Percentiles rank a stretch among this genome's conserved stretches.
phyloP scores from a whole-genome alignment of 1,284 basidiomycete species.

The Austroboletus novae-zelandiae region DNA sequence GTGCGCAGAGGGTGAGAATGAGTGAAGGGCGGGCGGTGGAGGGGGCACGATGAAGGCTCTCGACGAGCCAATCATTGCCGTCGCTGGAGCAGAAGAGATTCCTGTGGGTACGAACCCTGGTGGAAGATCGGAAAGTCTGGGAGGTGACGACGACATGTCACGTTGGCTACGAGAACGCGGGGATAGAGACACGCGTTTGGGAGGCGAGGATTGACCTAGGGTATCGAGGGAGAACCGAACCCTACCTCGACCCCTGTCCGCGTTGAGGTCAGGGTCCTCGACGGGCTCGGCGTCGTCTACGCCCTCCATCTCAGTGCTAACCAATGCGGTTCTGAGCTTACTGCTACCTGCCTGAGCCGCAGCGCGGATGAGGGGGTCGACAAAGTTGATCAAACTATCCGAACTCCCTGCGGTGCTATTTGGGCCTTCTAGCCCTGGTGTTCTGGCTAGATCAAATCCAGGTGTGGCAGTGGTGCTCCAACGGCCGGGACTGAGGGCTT shows the following conservation, averaged over 20 bases:
- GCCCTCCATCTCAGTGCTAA: conserved; percentile 31
- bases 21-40: conserved; percentile 9
- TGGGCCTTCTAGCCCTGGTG: conserved; percentile 5
- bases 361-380: conserved; percentile 18
- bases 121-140: conserved; percentile 18
- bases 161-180: conserved; percentile 9
- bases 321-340: conserved; percentile 22
- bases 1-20: conserved; percentile 6
- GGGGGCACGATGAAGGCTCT: conserved; percentile 10
- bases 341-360: conserved; percentile 1
- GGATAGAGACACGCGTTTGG: conserved; percentile 8
- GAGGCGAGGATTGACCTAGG: conserved; percentile 12
- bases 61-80: conserved; percentile 13
- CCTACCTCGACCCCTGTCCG: conserved; percentile 7
- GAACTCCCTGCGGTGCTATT: conserved; percentile 14
- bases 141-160: conserved; percentile 11
- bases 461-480: conserved; percentile 69
- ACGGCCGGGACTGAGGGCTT: conserved; percentile 45
- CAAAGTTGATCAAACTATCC: conserved; percentile 16
- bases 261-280: conserved; percentile 17
- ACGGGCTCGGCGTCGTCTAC: conserved; percentile 15
- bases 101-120: conserved; percentile 27
- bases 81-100: neutral
- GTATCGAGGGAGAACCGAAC: conserved; percentile 13
- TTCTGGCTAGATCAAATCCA: conserved; percentile 36